phyloP scores from a whole-genome alignment of 768 basidiomycete species.

The Chalciporus chontae region DNA sequence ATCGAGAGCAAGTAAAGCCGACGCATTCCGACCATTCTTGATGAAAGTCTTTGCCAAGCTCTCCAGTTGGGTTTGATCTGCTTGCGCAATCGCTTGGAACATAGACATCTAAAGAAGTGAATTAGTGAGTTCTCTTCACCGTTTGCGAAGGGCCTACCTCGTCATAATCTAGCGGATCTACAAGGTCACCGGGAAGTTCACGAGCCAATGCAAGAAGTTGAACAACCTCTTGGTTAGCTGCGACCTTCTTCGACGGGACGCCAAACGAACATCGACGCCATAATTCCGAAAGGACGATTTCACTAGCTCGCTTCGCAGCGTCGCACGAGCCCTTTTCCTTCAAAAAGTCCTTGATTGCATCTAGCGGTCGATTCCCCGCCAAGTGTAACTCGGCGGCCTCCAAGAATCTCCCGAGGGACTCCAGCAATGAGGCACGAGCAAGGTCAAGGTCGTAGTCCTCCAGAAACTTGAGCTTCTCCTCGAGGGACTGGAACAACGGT shows the following conservation, averaged over 20 bases:
- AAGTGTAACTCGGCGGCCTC: conserved; percentile 57
- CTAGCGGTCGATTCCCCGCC: conserved; percentile 41
- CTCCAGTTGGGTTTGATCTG: conserved; percentile 26
- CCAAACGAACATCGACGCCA: conserved; percentile 48
- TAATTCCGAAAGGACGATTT: conserved; percentile 40
- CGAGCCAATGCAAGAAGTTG: conserved; percentile 26
- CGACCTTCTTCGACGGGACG: conserved; percentile 8
- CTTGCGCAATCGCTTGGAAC: conserved; percentile 33
- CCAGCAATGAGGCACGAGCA: conserved; percentile 44
- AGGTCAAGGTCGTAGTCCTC: conserved; percentile 51
- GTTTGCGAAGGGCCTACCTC: not conserved
- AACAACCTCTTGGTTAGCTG: conserved; percentile 1
- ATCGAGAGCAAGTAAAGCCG: conserved; percentile 44
- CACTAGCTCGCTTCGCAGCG: conserved; percentile 33
- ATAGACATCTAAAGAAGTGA: conserved; percentile 8
- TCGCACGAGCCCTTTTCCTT: conserved; percentile 26
- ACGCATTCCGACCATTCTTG: conserved; percentile 22
- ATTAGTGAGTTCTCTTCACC: no score
- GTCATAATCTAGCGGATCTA: not conserved
- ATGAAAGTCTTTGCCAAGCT: conserved; percentile 32
- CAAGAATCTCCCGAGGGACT: conserved; percentile 35
- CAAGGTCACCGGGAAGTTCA: conserved; percentile 2
- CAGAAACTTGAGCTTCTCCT: conserved; percentile 59
- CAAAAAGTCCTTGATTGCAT: conserved; percentile 47
- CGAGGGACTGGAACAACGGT: conserved; percentile 45